Conservation (phyloP, 2,329 filamentous ascomycete genomes). For the Torrubiellomyces zombiae region DNA sequence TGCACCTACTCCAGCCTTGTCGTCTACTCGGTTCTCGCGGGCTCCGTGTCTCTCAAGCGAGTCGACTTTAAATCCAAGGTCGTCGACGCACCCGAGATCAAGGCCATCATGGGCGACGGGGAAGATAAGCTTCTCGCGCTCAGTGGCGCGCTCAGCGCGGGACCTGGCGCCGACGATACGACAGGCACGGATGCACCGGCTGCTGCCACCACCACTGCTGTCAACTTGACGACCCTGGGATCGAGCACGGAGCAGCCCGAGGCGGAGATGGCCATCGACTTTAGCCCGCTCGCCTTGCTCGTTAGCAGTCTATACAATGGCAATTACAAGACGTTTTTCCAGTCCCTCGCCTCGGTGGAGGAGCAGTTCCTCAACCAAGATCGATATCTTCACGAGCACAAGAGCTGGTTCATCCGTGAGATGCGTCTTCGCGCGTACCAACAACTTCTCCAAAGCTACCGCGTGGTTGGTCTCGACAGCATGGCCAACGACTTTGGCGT, state of each 20-base stretch:
- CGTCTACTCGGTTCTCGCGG: conserved; percentile 87
- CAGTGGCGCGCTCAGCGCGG: conserved; percentile 63
- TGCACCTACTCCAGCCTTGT: conserved; percentile 94
- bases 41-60: conserved; percentile 84
- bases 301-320: conserved; percentile 87
- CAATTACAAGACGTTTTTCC: conserved; percentile 88
- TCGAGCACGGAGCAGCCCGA: conserved; percentile 56
- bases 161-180: conserved; percentile 65
- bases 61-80: conserved; percentile 99
- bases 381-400: conserved; percentile 89
- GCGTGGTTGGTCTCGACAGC: conserved; percentile 87
- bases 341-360: conserved; percentile 75
- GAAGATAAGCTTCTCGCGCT: conserved; percentile 78
- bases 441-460: conserved; percentile 92
- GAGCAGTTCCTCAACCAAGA: conserved; percentile 88
- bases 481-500: conserved; percentile 98
- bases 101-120: conserved; percentile 80
- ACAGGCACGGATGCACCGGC: conserved; percentile 43
- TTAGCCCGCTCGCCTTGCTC: conserved; percentile 70
- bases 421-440: conserved; percentile 95
- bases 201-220: conserved; percentile 38
- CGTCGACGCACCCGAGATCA: conserved; percentile 95
- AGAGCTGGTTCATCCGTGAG: conserved; percentile 92
- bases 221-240: conserved; percentile 79
- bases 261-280: conserved; percentile 70